Evolutionary conservation across 306 rosid species (phyloP).

Genomic region (Inga laurina): DNA sequence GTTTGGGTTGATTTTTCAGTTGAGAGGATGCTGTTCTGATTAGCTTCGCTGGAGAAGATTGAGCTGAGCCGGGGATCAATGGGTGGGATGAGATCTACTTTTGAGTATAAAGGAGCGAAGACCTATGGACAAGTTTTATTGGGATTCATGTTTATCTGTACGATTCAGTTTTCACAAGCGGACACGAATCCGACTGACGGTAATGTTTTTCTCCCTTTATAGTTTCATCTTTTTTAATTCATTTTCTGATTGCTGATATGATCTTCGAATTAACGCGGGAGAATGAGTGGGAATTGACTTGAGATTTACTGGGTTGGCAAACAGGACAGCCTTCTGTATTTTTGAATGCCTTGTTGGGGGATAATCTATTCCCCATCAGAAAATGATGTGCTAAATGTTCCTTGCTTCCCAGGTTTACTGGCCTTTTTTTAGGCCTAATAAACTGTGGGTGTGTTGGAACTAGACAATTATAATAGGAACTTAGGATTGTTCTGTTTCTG

Average conservation of each 20-base stretch:
- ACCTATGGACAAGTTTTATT: slow-evolving; percentile 53
- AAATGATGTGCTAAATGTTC: neutral
- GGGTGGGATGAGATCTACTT: slow-evolving; percentile 72
- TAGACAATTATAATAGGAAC: neutral
- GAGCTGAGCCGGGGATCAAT: slow-evolving; percentile 52
- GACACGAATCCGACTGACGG: slow-evolving; percentile 79
- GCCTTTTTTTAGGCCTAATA: slow-evolving; percentile 14
- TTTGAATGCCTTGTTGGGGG: slow-evolving; percentile 22
- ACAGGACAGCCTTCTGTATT: slow-evolving; percentile 12
- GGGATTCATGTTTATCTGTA: slow-evolving; percentile 59
- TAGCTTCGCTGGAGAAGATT: slow-evolving; percentile 31
- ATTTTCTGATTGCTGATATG: neutral
- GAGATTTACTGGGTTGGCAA: slow-evolving; percentile 12
- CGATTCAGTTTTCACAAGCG: slow-evolving; percentile 57
- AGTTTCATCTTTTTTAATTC: slow-evolving; percentile 31
- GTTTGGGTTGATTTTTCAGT: slow-evolving; percentile 33
- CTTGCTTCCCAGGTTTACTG: neutral
- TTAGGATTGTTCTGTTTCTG: neutral
- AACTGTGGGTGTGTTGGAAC: slow-evolving; percentile 9
- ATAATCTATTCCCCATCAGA: neutral
- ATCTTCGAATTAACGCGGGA: slow-evolving; percentile 32
- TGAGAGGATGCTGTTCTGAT: slow-evolving; percentile 49
- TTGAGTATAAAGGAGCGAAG: slow-evolving; percentile 45
- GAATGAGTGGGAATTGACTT: slow-evolving; percentile 21
- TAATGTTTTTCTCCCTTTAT: slow-evolving; percentile 41